Evolutionary conservation across 2,329 filamentous ascomycete species (phyloP), one percentile per base, ranked within the genome.

Genomic region (Pseudocercospora vitis): DNA sequence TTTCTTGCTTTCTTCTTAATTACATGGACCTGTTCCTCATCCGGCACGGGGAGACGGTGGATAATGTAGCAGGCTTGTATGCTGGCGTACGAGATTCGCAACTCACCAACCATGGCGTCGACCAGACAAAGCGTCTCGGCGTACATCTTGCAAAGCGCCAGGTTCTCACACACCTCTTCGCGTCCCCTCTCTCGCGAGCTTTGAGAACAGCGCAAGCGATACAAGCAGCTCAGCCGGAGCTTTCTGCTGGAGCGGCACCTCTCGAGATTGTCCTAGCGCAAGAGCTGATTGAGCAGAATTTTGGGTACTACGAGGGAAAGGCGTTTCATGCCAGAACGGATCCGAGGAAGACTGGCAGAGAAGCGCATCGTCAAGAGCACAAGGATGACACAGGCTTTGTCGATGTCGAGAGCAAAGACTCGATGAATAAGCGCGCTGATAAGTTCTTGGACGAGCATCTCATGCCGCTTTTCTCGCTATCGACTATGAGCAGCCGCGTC

Each of bases 1-100:
- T 45, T 32, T 49, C 45, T 48, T 33, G 9, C 14, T 47, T 26
- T 49, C 48, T 19, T 48, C 48, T 42, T 40, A 9, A 23, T 40
- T 31, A 42, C 39, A 82, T 87, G 81, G 80, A 78, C 66, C 71
- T 96, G 51, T 84, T 91, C 65, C 79, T 96, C 64, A 83, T 95
- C 65, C 85, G 91, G 52, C 91, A 96, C 77, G 91, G 86, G 67
- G 91, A 96, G 75, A 92, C 89, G 12, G 88, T 95, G 60, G 88
- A 96, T 73, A 96, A 96, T 70, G 86, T 94, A 54, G 87, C 52
- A 9, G 81, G 85, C 50, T 73, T 89, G 55, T 91, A 88, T 73
- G 91, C 91, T 63, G 91, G 91, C 55, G 82, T 84, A 48, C 87
- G 84, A 69, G 89, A 96, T 73, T 92, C 90, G 1, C 76, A 83